Base-by-base conservation (phyloP, 331 rosid species). In the Malus hybrid region DNA sequence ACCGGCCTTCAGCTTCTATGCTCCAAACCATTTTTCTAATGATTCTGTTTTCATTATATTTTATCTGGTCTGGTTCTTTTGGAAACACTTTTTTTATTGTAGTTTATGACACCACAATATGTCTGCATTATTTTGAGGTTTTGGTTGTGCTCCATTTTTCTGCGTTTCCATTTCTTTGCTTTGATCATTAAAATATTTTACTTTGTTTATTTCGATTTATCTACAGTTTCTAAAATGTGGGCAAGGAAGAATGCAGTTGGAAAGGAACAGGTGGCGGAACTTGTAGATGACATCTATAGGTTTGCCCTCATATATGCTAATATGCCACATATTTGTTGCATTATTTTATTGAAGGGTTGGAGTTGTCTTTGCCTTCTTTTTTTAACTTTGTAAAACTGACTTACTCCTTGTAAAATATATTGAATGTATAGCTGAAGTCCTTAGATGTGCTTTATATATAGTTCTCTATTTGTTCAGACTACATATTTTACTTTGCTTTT, bases 241-340 rank as follows among this genome's bases (percentile, higher is more conserved):
- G 74, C 89, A 16, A 95, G 85, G 87, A 95, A 87, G 88, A 90
- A 79, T 83, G 85, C 93, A 80, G 87, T 88, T 80, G 91, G 84
- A 57, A 95, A 88, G 86, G 98, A 89, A 57, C 91, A 84, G 60
- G 93, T 92, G 80, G 97, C 93, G 60, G 92, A 95, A 73, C 88
- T 95, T 68, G 99, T 95, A 63, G 99, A 92, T 81, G 97, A 92
- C 85, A 90, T 88, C 10, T 90, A 85, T 63, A 95, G 99, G 99
- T 92, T 78, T 84, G 98, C 76, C 52, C 73, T 74, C 54, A 24
- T 57, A 67, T 24, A 60, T 44, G 50, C 50, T 42, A 42, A 42
- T 42, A 42, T 57, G 57, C 56, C 19, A 62, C 63, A 62, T 77
- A 67, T 62, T 60, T 77, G 59, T 71, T 55, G 65, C 63, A 66